These are phyloP conservation scores for Lycium ferocissimum DNA, from an alignment of 257 asterid species.

Conservation along the genomic window DNA sequence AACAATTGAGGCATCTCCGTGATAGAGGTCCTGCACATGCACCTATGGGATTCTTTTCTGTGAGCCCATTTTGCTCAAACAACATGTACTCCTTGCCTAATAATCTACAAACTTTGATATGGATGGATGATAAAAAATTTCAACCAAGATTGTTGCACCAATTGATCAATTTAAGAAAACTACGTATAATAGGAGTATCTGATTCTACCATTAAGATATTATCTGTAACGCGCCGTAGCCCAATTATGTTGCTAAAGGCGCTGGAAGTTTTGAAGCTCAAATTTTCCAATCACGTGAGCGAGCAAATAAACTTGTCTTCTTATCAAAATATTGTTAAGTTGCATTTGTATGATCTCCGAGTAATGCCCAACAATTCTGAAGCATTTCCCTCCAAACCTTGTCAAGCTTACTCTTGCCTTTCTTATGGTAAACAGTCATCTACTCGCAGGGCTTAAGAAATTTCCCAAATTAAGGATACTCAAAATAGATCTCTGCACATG, in stretches of 20 bases:
- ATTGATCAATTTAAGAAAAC: constrained; percentile 27
- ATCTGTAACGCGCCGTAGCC: background rate
- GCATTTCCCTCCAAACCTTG: constrained; percentile 30
- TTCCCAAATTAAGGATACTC: constrained; percentile 31
- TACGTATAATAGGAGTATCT: background rate
- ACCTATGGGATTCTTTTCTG: no score
- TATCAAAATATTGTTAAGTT: constrained; percentile 29
- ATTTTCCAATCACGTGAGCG: background rate
- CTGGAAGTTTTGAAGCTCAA: background rate
- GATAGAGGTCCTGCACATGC: no score
- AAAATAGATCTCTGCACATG: background rate
- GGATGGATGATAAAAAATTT: background rate
- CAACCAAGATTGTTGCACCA: background rate
- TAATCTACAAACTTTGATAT: constrained; percentile 24
- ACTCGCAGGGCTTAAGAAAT: background rate
- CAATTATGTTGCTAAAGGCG: background rate
- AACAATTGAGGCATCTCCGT: background rate
- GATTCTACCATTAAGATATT: background rate
- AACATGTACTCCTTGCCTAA: constrained; percentile 12
- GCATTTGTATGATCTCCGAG: background rate
- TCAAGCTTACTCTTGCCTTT: constrained; percentile 24
- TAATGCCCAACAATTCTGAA: background rate
- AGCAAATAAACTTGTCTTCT: background rate
- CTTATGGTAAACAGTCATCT: constrained; percentile 14
- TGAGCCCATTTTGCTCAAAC: background rate